phyloP scores from a whole-genome alignment of 371 early-diverging fungal genomes.

The Mortierella sp. region DNA sequence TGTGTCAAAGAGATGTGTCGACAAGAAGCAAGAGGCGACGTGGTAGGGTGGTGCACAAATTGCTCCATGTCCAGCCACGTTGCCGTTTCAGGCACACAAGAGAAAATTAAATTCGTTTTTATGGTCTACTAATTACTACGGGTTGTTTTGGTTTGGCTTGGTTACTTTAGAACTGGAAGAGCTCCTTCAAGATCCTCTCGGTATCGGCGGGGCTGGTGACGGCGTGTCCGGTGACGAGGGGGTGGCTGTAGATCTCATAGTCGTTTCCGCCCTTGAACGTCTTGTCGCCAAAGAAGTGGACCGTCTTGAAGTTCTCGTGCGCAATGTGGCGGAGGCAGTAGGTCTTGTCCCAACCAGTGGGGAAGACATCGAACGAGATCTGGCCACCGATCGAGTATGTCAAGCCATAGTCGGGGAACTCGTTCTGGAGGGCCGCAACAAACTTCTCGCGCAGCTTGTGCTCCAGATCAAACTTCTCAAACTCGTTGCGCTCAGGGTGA shows the following conservation, averaged over 20 bases:
- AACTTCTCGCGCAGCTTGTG: conserved; percentile 89
- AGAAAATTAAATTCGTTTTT: not conserved
- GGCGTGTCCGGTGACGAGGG: conserved; percentile 88
- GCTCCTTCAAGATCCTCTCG: conserved; percentile 83
- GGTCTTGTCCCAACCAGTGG: conserved; percentile 99
- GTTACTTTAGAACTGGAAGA: conserved; percentile 73
- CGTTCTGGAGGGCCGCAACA: conserved; percentile 85
- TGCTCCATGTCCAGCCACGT: too few relatives aligned
- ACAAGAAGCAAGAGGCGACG: not conserved
- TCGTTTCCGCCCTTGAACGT: conserved; percentile 99
- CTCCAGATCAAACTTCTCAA: conserved; percentile 93
- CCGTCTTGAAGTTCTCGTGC: conserved; percentile 88
- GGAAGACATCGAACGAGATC: conserved; percentile 99
- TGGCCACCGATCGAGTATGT: conserved; percentile 99
- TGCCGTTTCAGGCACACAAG: not conserved
- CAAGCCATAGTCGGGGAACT: conserved; percentile 91
- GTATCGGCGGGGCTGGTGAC: conserved; percentile 96
- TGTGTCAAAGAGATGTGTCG: not conserved
- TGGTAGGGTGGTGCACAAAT: not conserved
- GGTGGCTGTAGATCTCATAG: conserved; percentile 97
- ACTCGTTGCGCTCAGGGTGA: conserved; percentile 93
- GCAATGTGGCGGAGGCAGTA: conserved; percentile 97
- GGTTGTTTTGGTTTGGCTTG: not conserved
- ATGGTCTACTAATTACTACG: not conserved
- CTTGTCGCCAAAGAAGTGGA: conserved; percentile 99